Conservation (phyloP, 768 basidiomycete species). For the Auricularia cornea region DNA sequence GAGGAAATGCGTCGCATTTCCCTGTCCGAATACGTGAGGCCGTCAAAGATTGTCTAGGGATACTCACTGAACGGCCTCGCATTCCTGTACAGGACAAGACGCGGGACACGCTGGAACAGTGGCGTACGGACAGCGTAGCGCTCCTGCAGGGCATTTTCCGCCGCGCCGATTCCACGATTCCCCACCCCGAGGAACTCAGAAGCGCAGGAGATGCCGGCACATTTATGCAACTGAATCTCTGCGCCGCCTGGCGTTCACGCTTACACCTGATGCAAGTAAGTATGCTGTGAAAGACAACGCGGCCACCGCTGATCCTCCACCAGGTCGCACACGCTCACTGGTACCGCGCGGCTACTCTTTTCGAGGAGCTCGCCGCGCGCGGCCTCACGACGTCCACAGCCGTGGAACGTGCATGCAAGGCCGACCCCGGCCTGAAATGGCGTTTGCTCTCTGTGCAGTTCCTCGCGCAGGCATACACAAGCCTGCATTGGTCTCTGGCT, state of each 20-base stretch:
- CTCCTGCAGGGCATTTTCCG: not conserved
- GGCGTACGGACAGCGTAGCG: slow-evolving; percentile 1
- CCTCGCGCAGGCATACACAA: not conserved
- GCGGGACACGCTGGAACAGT: slow-evolving; percentile 5
- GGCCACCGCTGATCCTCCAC: not conserved
- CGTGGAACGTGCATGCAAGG: not conserved
- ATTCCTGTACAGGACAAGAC: not conserved
- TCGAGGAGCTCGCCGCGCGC: slow-evolving; percentile 1
- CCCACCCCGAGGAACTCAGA: not conserved
- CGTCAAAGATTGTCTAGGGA: not conserved
- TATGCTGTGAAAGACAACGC: not conserved
- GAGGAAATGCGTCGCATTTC: slow-evolving; percentile 4
- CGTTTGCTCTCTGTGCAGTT: not conserved
- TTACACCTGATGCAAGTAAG: slow-evolving; percentile 4
- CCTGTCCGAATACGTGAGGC: not conserved
- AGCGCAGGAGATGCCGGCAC: not conserved
- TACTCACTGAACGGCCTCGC: not conserved
- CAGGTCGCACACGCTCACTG: slow-evolving; percentile 1
- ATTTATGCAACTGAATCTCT: not conserved
- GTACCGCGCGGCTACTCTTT: slow-evolving; percentile 1
- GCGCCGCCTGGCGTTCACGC: slow-evolving; percentile 1
- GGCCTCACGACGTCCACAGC: not conserved
- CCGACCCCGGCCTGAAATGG: not conserved
- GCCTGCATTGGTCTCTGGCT: not conserved
- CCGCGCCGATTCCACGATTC: not conserved